These are phyloP conservation scores for Cornus florida DNA, from an alignment of 148 eudicot genomes.

Conservation along the genomic window DNA sequence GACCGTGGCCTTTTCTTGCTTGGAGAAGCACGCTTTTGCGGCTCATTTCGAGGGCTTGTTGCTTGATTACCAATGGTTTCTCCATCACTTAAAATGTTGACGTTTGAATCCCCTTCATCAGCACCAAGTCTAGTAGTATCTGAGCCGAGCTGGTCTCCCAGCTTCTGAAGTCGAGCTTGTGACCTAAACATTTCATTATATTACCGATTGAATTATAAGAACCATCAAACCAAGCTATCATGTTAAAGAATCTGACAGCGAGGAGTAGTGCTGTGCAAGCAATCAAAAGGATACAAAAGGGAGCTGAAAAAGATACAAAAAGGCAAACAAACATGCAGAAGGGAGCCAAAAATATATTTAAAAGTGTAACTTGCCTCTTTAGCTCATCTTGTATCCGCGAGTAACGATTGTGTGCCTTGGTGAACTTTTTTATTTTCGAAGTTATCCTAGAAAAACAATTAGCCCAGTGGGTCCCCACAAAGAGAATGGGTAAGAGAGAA, in stretches of 20 bases:
- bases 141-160: conserved; percentile 66
- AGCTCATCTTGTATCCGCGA: conserved; percentile 70
- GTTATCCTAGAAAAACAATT: conserved; percentile 39
- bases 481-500: not conserved
- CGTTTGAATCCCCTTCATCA: conserved; percentile 49
- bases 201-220: not conserved
- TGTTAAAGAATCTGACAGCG: not conserved
- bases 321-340: too few species aligned
- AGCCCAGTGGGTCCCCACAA: not conserved
- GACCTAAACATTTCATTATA: conserved; percentile 54
- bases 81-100: conserved; percentile 55
- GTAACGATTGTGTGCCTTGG: conserved; percentile 58
- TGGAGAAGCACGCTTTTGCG: conserved; percentile 35
- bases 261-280: not conserved
- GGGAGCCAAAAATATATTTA: not conserved
- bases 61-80: conserved; percentile 32
- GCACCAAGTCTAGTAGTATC: conserved; percentile 41
- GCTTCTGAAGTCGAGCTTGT: conserved; percentile 62
- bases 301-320: not conserved
- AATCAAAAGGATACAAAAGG: not conserved
- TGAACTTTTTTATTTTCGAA: conserved; percentile 64
- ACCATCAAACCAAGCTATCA: not conserved
- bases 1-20: conserved; percentile 39
- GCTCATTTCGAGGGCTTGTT: conserved; percentile 19
- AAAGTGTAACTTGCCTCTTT: conserved; percentile 51